phyloP scores from a whole-genome alignment of 2,329 filamentous ascomycete species.

The Dendrostoma leiphaemia region DNA sequence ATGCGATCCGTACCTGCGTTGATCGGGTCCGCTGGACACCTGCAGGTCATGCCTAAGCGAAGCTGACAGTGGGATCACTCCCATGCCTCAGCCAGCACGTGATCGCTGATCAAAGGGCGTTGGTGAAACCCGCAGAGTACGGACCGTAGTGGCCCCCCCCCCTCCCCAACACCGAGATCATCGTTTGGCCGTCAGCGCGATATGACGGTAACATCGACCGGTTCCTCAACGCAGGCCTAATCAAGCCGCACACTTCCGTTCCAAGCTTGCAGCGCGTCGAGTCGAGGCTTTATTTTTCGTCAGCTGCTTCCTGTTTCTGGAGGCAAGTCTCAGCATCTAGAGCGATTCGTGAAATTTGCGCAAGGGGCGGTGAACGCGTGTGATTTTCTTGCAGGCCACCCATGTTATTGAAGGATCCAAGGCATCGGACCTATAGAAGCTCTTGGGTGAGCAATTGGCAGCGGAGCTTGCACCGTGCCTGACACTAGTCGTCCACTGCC shows the following conservation, averaged over 20 bases:
- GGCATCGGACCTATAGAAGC: background rate
- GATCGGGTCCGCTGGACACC: background rate
- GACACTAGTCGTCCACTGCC: constrained; percentile 2
- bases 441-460: constrained; percentile 4
- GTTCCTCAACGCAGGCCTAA: background rate
- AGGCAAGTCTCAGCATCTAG: background rate
- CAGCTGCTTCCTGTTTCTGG: background rate
- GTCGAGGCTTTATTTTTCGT: background rate
- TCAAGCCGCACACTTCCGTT: background rate
- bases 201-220: background rate
- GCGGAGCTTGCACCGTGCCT: constrained; percentile 6
- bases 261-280: background rate
- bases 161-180: background rate
- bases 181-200: background rate
- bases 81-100: constrained; percentile 6
- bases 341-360: background rate
- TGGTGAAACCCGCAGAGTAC: no score
- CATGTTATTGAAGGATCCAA: constrained; percentile 2
- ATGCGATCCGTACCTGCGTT: constrained; percentile 13
- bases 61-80: constrained; percentile 2
- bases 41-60: constrained; percentile 17
- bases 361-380: background rate
- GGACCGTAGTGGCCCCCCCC: no score
- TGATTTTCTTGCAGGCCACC: background rate
- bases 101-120: no score